Conservation (phyloP, 257 asterid species). For the Osmanthus fragrans region DNA sequence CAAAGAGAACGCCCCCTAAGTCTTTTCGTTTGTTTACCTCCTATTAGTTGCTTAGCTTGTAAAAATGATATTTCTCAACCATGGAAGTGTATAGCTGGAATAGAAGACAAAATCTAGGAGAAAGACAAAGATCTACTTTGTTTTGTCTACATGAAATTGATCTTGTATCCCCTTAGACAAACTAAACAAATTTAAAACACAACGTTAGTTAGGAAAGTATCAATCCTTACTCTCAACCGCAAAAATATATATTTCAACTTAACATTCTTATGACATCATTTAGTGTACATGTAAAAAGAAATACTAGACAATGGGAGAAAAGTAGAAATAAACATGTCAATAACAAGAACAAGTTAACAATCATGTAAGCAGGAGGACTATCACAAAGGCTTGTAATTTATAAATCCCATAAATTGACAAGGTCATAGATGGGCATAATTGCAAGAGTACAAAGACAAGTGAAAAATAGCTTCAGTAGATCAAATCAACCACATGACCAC, state of each 20-base stretch:
- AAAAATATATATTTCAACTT: not conserved
- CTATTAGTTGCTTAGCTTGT: not conserved
- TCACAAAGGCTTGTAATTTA: not conserved
- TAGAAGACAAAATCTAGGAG: not conserved
- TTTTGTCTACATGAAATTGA: not conserved
- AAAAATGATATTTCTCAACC: not conserved
- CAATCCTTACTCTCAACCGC: not conserved
- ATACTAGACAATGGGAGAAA: not conserved
- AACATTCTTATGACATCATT: not conserved
- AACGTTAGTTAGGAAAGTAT: too few relatives aligned
- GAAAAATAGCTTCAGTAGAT: conserved; percentile 1
- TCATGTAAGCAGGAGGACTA: not conserved
- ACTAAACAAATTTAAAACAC: not conserved
- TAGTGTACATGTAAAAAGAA: not conserved
- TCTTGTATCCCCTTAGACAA: not conserved
- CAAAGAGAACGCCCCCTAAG: too few relatives aligned
- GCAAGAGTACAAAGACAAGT: conserved; percentile 9
- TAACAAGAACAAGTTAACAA: not conserved
- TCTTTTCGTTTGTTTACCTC: not conserved
- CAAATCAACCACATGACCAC: conserved; percentile 9
- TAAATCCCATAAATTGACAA: conserved; percentile 3
- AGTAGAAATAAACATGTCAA: not conserved
- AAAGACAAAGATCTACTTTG: not conserved
- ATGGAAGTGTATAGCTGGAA: not conserved
- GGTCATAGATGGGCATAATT: conserved; percentile 11